Evolutionary conservation across 2,329 filamentous ascomycete genomes (phyloP).

Genomic region (Paecilomyces fulvus): DNA sequence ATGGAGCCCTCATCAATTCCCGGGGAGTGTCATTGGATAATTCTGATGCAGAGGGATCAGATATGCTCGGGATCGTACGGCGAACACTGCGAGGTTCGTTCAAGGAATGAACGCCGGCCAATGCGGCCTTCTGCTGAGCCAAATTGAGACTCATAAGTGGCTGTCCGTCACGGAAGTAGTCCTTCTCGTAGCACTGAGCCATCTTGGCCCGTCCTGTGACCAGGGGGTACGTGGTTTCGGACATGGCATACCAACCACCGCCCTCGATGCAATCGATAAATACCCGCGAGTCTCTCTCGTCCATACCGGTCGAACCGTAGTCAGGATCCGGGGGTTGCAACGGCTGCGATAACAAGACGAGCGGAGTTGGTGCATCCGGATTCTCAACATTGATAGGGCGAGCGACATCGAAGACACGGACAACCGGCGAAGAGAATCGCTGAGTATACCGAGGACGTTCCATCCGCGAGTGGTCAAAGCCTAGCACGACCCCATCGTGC

Average conservation of each 20-base stretch:
- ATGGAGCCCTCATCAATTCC: slow-evolving; percentile 25
- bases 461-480: slow-evolving; percentile 59
- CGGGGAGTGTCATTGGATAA: slow-evolving; percentile 32
- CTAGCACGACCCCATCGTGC: slow-evolving; percentile 76
- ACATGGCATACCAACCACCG: slow-evolving; percentile 93
- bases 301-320: slow-evolving; percentile 27
- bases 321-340: slow-evolving; percentile 48
- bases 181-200: slow-evolving; percentile 49
- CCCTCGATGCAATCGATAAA: slow-evolving; percentile 79
- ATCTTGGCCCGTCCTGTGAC: slow-evolving; percentile 61
- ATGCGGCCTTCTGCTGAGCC: slow-evolving; percentile 48
- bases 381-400: slow-evolving; percentile 59
- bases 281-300: slow-evolving; percentile 55
- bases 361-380: slow-evolving; percentile 54
- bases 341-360: slow-evolving; percentile 82
- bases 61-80: slow-evolving; percentile 38
- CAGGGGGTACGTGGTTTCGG: slow-evolving; percentile 74
- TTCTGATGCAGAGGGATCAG: slow-evolving; percentile 25
- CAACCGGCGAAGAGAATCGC: slow-evolving; percentile 68
- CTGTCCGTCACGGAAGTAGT: slow-evolving; percentile 34
- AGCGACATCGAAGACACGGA: slow-evolving; percentile 80
- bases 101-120: slow-evolving; percentile 65
- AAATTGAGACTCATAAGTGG: slow-evolving; percentile 29
- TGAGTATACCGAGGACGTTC: slow-evolving; percentile 56
- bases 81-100: slow-evolving; percentile 36